Conservation (phyloP, 2,329 filamentous ascomycete species). For the Aspergillus persii region DNA sequence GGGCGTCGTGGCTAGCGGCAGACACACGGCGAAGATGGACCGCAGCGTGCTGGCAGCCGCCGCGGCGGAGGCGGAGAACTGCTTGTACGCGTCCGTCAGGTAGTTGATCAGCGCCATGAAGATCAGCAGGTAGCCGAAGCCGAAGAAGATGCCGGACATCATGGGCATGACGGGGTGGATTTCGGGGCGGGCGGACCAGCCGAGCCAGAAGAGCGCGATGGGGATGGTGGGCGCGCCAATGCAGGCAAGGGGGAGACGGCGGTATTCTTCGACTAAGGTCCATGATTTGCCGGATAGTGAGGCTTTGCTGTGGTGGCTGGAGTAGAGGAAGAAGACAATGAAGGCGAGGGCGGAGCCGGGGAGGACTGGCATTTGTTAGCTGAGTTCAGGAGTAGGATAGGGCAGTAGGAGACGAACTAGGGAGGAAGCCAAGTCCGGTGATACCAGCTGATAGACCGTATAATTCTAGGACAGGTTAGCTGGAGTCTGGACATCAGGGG, state of each 20-base stretch:
- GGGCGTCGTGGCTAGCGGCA: conserved; percentile 53
- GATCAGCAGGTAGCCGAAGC: conserved; percentile 53
- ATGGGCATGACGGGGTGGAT: conserved; percentile 44
- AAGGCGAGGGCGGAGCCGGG: conserved; percentile 59
- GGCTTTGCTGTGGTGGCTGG: conserved; percentile 55
- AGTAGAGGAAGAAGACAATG: conserved; percentile 62
- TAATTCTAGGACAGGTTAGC: conserved; percentile 30
- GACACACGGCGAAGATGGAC: conserved; percentile 51
- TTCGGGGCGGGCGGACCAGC: conserved; percentile 18
- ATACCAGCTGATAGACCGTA: conserved; percentile 29
- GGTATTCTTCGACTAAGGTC: conserved; percentile 58
- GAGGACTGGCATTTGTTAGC: conserved; percentile 41
- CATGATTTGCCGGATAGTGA: conserved; percentile 51
- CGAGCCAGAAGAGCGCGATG: conserved; percentile 51
- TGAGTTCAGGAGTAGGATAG: neutral
- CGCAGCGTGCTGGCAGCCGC: conserved; percentile 48
- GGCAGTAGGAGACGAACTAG: conserved; percentile 15
- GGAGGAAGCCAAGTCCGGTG: conserved; percentile 30
- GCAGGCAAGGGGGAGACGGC: conserved; percentile 67
- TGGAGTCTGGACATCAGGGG: neutral
- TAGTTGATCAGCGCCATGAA: conserved; percentile 68
- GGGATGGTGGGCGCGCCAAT: conserved; percentile 60
- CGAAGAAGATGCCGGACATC: conserved; percentile 59
- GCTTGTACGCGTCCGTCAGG: conserved; percentile 67
- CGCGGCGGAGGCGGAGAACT: conserved; percentile 60